Base-by-base conservation (phyloP, 2,329 filamentous ascomycete genomes). In the Hawksworthiomyces lignivorus region DNA sequence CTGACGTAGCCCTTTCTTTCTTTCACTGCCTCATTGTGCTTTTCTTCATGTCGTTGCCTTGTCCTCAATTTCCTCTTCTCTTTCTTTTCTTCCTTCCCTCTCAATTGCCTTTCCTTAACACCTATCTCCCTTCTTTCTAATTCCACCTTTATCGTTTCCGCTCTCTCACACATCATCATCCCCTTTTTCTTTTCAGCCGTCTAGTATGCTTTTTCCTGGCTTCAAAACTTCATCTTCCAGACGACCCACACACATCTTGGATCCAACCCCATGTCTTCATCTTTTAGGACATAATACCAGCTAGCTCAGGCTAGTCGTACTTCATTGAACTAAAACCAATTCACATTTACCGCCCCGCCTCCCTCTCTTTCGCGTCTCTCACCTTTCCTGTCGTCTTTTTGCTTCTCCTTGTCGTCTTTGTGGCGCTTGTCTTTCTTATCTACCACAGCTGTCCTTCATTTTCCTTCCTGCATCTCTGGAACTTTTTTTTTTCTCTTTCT, bases 211-310 rank as follows among this genome's bases (percentile, higher is more conserved):
- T 12, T 18, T 15, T 38, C 22, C 20, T 24, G 10, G 12, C n/a
- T n/a, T n/a, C n/a, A n/a, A n/a, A n/a, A n/a, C n/a, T n/a, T n/a
- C n/a, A n/a, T n/a, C n/a, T n/a, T n/a, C n/a, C n/a, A n/a, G n/a
- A n/a, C n/a, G 41, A 45, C 42, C 41, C 41, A 47, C 45, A 38
- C 21, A 27, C 45, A 36, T 42, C 45, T 47, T 22, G 38, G 33
- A 42, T 47, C 39, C 35, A 32, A 33, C 29, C 41, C 41, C 37
- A 17, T 28, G 28, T 31, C 34, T 35, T 35, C 39, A 27, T 46
- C 44, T 20, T 35, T 42, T 15, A 39, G 21, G 33, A 10, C 34
- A 20, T 26, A 10, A 20, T 15, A 20, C 26, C 36, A 35, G 35
- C 36, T 34, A 34, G 43, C 43, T 29, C 41, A 34, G 22, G 36